These are phyloP conservation scores for Colletotrichum eleusines DNA, from an alignment of 2,329 filamentous ascomycete species.

Conservation along the genomic window DNA sequence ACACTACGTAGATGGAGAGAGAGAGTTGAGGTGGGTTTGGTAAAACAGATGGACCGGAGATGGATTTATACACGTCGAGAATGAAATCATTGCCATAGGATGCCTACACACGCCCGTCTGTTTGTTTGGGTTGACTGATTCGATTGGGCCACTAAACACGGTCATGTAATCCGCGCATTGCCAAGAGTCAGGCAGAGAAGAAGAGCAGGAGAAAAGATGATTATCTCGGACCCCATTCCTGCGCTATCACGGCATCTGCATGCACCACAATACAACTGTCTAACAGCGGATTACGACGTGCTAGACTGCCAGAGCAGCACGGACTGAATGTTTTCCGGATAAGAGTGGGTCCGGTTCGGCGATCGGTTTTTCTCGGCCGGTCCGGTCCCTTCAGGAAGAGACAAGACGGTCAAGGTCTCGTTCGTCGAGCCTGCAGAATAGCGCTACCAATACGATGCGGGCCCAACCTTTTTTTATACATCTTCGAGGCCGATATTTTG, in stretches of 20 bases:
- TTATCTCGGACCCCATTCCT: conserved; percentile 11
- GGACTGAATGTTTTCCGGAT: neutral
- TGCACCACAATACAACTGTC: neutral
- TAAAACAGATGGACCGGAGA: too few species aligned
- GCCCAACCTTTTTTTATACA: too few species aligned
- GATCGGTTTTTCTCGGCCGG: conserved; percentile 18
- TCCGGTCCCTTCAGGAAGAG: neutral
- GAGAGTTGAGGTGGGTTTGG: neutral
- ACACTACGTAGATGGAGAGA: neutral
- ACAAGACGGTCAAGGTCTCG: neutral
- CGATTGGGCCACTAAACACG: neutral
- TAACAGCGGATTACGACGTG: neutral
- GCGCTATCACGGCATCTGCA: neutral
- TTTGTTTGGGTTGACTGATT: neutral
- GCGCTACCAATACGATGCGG: neutral
- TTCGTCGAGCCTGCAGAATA: conserved; percentile 3
- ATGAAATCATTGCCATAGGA: neutral
- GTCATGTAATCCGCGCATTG: conserved; percentile 10
- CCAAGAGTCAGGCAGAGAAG: neutral
- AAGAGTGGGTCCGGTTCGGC: conserved; percentile 6
- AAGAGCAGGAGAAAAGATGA: neutral
- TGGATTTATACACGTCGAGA: neutral
- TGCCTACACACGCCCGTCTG: neutral
- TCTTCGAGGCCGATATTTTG: neutral
- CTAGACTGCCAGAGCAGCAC: neutral